Evolutionary conservation across 768 basidiomycete species (phyloP).

Genomic region (Rubroboletus pulcherrimus): DNA sequence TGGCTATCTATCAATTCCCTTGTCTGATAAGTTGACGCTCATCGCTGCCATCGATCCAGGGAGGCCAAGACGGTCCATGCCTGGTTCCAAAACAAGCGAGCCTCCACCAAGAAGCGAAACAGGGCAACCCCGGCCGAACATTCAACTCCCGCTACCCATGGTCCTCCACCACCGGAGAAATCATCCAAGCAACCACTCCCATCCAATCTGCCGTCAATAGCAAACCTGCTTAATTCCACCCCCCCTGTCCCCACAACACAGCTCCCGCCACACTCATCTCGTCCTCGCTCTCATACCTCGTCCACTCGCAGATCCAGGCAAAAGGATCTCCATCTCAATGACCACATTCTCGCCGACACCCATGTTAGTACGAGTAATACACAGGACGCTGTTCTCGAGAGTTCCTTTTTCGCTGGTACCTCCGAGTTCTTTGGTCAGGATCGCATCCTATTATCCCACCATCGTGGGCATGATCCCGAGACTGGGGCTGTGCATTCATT

Average conservation of each 20-base stretch:
- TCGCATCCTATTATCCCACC: constrained; percentile 32
- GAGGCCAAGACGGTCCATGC: constrained; percentile 83
- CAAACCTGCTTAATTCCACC: constrained; percentile 39
- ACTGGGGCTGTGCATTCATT: constrained; percentile 22
- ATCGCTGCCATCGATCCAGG: constrained; percentile 39
- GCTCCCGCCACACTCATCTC: constrained; percentile 20
- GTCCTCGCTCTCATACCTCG: constrained; percentile 23
- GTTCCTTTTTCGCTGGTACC: constrained; percentile 31
- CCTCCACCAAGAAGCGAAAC: constrained; percentile 72
- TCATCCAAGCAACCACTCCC: constrained; percentile 25
- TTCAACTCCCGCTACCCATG: constrained; percentile 30
- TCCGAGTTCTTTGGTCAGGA: constrained; percentile 31
- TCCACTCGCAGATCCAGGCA: constrained; percentile 29
- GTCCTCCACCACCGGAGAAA: constrained; percentile 17
- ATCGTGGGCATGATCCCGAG: constrained; percentile 29
- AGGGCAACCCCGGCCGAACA: constrained; percentile 37
- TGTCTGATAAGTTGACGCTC: constrained; percentile 7
- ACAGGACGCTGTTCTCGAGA: constrained; percentile 23
- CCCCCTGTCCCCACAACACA: constrained; percentile 22
- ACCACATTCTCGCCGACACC: constrained; percentile 23
- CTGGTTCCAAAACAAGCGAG: constrained; percentile 86
- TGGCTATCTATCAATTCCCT: constrained; percentile 20
- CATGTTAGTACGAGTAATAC: not conserved
- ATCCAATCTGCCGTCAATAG: constrained; percentile 35
- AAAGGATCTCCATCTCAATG: constrained; percentile 32